Conservation (phyloP, 2,329 filamentous ascomycete species). For the Aaosphaeria pasadenensis region DNA sequence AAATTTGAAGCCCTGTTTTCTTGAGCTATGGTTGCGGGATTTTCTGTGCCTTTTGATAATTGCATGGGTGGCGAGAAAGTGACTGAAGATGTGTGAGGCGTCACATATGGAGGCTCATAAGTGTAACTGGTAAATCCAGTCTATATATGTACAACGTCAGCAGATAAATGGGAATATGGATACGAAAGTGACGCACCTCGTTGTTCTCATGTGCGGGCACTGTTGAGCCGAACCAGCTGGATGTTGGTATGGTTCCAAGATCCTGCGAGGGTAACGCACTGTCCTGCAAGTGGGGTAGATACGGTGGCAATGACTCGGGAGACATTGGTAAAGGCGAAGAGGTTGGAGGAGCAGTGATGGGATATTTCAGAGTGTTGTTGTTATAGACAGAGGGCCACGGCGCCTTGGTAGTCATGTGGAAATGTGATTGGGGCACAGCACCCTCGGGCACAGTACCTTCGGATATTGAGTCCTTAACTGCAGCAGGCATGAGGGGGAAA, state of each 20-base stretch:
- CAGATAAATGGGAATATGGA: conserved; percentile 5
- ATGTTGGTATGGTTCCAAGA: conserved; percentile 17
- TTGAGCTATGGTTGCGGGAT: conserved; percentile 14
- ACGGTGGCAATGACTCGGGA: conserved; percentile 27
- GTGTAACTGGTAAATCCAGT: conserved; percentile 14
- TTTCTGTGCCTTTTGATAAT: conserved; percentile 20
- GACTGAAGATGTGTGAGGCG: conserved; percentile 28
- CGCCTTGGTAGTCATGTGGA: conserved; percentile 22
- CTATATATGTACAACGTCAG: not conserved
- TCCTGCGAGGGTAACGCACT: conserved; percentile 25
- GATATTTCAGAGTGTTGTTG: conserved; percentile 5
- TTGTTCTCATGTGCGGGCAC: conserved; percentile 25
- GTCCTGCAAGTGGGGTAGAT: conserved; percentile 26
- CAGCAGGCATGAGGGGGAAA: conserved; percentile 27
- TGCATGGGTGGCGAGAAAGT: conserved; percentile 19
- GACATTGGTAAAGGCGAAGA: conserved; percentile 31
- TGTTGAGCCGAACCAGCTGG: conserved; percentile 29
- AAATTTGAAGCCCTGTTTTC: conserved; percentile 21
- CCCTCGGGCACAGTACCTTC: conserved; percentile 21
- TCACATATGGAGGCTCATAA: conserved; percentile 29
- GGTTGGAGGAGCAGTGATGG: conserved; percentile 12
- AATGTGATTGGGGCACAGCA: conserved; percentile 33
- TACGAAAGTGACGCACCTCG: conserved; percentile 21
- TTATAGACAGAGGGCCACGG: conserved; percentile 25
- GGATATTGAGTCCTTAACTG: no score